Evolutionary conservation across 1,139 yeast genomes (phyloP).

Genomic region (Meyerozyma guilliermondii): DNA sequence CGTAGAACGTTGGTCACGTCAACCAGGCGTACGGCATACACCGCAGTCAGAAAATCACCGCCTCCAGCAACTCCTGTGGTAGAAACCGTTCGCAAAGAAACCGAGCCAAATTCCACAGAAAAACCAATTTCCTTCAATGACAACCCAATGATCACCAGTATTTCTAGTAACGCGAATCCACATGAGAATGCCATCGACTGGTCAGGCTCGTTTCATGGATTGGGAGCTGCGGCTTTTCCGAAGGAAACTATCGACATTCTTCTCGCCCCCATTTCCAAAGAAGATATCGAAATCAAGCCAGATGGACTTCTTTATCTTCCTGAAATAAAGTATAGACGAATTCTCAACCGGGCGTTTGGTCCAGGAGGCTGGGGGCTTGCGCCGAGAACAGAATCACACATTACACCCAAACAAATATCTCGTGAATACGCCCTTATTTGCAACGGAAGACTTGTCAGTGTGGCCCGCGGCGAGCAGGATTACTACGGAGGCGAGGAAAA

Average conservation of each 20-base stretch:
- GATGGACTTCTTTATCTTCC: conserved; percentile 91
- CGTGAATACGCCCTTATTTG: conserved; percentile 88
- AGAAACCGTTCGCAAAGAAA: not conserved
- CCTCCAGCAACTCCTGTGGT: not conserved
- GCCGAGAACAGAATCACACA: conserved; percentile 80
- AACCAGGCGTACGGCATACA: not conserved
- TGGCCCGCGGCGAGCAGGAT: conserved; percentile 95
- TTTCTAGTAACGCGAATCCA: not conserved
- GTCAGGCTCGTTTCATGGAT: conserved; percentile 77
- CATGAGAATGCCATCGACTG: conserved; percentile 42
- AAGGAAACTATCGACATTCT: conserved; percentile 55
- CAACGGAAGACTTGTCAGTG: conserved; percentile 82
- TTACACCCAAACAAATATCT: conserved; percentile 60
- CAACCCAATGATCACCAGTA: conserved; percentile 10
- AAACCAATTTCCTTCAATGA: conserved; percentile 16
- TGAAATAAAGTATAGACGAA: conserved; percentile 89
- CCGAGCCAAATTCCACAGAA: not conserved
- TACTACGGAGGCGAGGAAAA: conserved; percentile 79
- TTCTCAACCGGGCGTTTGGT: conserved; percentile 85
- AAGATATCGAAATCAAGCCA: conserved; percentile 89
- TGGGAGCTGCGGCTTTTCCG: conserved; percentile 73
- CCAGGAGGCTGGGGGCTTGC: conserved; percentile 99
- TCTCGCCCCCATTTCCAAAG: conserved; percentile 52
- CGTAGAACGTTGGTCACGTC: not conserved
- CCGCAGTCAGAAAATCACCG: not conserved